Conservation (phyloP, 345 rosid genomes). For the Salix arbutifolia region DNA sequence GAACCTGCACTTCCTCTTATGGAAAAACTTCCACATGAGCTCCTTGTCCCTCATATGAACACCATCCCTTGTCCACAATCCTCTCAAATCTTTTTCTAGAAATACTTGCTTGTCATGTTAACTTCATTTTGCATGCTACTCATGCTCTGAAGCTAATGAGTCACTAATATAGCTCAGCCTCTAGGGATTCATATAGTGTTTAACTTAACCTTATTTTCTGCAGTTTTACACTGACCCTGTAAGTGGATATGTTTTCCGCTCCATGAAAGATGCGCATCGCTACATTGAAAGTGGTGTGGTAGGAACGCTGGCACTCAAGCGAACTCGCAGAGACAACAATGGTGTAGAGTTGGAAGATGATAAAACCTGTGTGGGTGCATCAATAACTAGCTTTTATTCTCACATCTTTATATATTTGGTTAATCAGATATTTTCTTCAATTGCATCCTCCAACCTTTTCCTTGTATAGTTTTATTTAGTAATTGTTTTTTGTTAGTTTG, state of each 20-base stretch:
- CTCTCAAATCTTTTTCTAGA: neutral
- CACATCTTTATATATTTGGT: neutral
- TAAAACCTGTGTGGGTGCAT: constrained; percentile 42
- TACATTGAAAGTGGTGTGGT: constrained; percentile 64
- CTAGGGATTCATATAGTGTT: neutral
- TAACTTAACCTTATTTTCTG: constrained; percentile 18
- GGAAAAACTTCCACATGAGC: neutral
- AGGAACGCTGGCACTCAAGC: constrained; percentile 57
- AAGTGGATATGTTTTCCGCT: constrained; percentile 71
- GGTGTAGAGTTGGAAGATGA: constrained; percentile 44
- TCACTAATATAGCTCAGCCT: neutral
- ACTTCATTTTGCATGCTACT: neutral
- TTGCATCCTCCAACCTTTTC: neutral
- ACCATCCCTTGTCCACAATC: neutral
- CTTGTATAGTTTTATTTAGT: neutral
- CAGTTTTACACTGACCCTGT: constrained; percentile 83
- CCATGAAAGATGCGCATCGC: constrained; percentile 72
- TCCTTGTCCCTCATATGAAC: neutral
- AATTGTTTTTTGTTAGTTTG: neutral
- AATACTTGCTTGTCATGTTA: neutral
- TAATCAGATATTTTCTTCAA: constrained; percentile 5
- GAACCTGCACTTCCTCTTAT: constrained; percentile 17
- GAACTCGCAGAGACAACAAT: constrained; percentile 34
- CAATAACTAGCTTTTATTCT: constrained; percentile 1
- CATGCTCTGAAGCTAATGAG: constrained; percentile 5